Conservation (phyloP, 2,329 filamentous ascomycete genomes). For the Phialemonium atrogriseum region DNA sequence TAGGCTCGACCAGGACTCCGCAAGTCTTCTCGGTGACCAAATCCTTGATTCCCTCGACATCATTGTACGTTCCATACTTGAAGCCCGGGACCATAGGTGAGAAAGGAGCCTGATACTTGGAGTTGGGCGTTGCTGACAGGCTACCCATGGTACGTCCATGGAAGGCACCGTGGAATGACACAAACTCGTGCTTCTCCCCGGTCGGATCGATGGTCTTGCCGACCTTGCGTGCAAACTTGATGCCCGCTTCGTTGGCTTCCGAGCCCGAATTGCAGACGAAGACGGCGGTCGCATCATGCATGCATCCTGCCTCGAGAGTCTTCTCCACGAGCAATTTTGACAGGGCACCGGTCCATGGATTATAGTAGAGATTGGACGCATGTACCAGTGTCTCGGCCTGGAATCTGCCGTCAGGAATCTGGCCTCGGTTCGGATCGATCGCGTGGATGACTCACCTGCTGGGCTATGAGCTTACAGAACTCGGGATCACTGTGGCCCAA, state of each 20-base stretch:
- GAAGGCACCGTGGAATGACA: conserved; percentile 88
- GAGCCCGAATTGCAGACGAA: conserved; percentile 96
- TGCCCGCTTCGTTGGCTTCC: conserved; percentile 94
- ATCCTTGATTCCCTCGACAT: conserved; percentile 60
- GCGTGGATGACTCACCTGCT: conserved; percentile 60
- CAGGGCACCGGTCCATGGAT: conserved; percentile 86
- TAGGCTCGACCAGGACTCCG: conserved; percentile 92
- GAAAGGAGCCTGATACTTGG: conserved; percentile 95
- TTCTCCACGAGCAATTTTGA: conserved; percentile 78
- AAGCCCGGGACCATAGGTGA: conserved; percentile 94
- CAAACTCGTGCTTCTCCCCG: conserved; percentile 70
- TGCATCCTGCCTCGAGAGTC: conserved; percentile 70
- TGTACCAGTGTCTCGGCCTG: conserved; percentile 73
- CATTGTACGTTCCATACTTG: conserved; percentile 77
- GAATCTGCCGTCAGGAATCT: not conserved
- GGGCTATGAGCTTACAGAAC: conserved; percentile 63
- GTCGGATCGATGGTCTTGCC: conserved; percentile 68
- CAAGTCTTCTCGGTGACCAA: conserved; percentile 81
- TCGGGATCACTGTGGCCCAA: conserved; percentile 84
- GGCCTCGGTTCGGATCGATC: not conserved
- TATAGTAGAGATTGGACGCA: conserved; percentile 94
- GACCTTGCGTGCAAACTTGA: conserved; percentile 93
- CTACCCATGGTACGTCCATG: conserved; percentile 95
- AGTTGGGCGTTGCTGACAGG: conserved; percentile 92
- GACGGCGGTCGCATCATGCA: conserved; percentile 70